phyloP scores from a whole-genome alignment of 176 grass and related monocot species.

The Chrysopogon serrulatus region DNA sequence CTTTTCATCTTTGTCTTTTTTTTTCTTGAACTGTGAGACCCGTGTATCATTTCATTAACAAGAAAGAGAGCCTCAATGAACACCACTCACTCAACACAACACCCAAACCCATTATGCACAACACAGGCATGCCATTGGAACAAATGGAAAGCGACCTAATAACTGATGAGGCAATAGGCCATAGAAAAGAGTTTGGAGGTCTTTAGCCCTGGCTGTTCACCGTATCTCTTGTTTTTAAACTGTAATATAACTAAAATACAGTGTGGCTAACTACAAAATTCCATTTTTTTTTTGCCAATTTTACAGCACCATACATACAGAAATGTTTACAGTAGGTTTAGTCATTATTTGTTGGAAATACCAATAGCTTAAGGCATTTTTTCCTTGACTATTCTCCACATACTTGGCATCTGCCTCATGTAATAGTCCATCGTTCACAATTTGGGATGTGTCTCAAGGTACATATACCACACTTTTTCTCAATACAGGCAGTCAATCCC shows the following conservation, averaged over 20 bases:
- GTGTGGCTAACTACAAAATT: not conserved
- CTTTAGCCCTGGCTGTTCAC: not conserved
- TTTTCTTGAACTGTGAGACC: not conserved
- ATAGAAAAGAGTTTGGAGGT: not conserved
- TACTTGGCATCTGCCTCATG: slow-evolving; percentile 86
- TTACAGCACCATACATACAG: not conserved
- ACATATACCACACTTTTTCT: slow-evolving; percentile 28
- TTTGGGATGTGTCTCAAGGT: slow-evolving; percentile 99
- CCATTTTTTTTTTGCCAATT: not conserved
- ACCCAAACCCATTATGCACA: not conserved
- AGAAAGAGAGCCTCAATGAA: not conserved
- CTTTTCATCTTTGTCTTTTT: slow-evolving; percentile 7
- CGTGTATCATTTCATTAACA: not conserved
- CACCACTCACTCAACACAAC: not conserved
- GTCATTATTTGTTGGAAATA: slow-evolving; percentile 8
- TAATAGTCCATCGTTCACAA: slow-evolving; percentile 84
- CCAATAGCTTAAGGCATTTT: slow-evolving; percentile 15
- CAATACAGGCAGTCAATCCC: not conserved
- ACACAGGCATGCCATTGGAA: not conserved
- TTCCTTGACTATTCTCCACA: slow-evolving; percentile 73
- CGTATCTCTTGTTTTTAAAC: not conserved
- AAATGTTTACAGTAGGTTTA: not conserved
- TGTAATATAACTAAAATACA: not conserved
- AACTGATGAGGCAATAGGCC: not conserved
- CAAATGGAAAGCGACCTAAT: not conserved